Conservation (phyloP, 2,329 filamentous ascomycete species). For the Colletotrichum noveboracense region DNA sequence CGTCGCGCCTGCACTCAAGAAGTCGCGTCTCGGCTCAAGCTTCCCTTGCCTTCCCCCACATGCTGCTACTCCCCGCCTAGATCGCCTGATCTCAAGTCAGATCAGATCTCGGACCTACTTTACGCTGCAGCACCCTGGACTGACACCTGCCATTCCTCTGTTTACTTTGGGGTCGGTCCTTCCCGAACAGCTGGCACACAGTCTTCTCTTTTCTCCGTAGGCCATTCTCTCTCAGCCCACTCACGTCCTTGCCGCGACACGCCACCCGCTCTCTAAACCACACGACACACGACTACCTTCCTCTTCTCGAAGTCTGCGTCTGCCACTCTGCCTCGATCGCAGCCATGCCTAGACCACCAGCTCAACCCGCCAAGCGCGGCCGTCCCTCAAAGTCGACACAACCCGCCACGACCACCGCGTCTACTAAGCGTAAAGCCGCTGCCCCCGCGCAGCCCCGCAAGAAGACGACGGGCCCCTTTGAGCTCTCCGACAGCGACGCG, state of each 20-base stretch:
- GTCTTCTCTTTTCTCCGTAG: not conserved
- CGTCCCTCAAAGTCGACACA: constrained; percentile 31
- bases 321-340: not conserved
- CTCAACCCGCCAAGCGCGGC: constrained; percentile 38
- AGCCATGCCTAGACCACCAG: constrained; percentile 43
- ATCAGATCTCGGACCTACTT: constrained; percentile 12
- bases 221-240: not conserved
- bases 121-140: not conserved
- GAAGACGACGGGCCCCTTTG: constrained; percentile 34
- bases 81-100: constrained; percentile 18
- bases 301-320: not conserved
- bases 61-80: constrained; percentile 3
- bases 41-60: constrained; percentile 5
- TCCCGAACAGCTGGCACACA: not conserved
- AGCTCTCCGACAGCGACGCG: constrained; percentile 36
- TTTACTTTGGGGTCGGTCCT: not conserved
- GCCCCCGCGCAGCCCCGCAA: constrained; percentile 29
- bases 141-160: not conserved
- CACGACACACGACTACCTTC: not conserved
- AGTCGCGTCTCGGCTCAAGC: constrained; percentile 7
- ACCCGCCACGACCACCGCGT: not conserved
- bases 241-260: not conserved
- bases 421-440: constrained; percentile 23
- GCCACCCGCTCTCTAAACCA: not conserved
- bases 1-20: not conserved